Conservation (phyloP, 2,329 filamentous ascomycete genomes). For the Cladophialophora chaetospira region DNA sequence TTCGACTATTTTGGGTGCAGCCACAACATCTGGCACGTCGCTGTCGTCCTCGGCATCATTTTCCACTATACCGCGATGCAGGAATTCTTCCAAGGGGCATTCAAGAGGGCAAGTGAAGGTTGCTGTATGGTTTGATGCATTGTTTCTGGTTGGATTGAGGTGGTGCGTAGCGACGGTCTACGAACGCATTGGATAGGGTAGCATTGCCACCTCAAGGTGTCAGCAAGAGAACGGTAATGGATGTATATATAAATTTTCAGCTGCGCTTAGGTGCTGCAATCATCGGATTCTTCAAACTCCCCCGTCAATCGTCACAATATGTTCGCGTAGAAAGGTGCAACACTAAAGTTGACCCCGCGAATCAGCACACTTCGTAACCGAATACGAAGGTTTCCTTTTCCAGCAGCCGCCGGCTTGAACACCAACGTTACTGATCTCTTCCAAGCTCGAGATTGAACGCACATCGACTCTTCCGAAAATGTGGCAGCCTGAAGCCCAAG, state of each 20-base stretch:
- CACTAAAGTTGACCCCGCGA: too few relatives aligned
- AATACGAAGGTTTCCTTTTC: slow-evolving; percentile 9
- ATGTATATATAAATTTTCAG: slow-evolving; percentile 3
- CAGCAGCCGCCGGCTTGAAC: too few relatives aligned
- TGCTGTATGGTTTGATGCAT: slow-evolving; percentile 23
- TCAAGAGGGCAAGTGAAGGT: slow-evolving; percentile 60
- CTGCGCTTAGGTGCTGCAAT: background rate
- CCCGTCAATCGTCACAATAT: too few relatives aligned
- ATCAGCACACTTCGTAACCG: background rate
- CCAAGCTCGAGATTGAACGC: too few relatives aligned
- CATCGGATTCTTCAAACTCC: background rate
- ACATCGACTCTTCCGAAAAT: background rate
- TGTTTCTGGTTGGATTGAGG: background rate
- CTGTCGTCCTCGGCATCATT: slow-evolving; percentile 91
- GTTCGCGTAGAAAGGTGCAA: too few relatives aligned
- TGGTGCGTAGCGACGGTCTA: background rate
- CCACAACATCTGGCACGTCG: slow-evolving; percentile 97
- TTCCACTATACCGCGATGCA: slow-evolving; percentile 98
- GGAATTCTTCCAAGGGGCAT: slow-evolving; percentile 81
- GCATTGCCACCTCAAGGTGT: too few relatives aligned
- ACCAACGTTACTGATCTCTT: too few relatives aligned
- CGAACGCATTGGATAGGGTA: background rate
- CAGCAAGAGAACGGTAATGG: too few relatives aligned
- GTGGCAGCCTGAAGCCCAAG: slow-evolving; percentile 11
- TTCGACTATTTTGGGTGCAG: slow-evolving; percentile 96